Evolutionary conservation across 352 stramenopile genomes (phyloP), one percentile per base, ranked within the genome.

Genomic region (Phytophthora macrochlamydospora): DNA sequence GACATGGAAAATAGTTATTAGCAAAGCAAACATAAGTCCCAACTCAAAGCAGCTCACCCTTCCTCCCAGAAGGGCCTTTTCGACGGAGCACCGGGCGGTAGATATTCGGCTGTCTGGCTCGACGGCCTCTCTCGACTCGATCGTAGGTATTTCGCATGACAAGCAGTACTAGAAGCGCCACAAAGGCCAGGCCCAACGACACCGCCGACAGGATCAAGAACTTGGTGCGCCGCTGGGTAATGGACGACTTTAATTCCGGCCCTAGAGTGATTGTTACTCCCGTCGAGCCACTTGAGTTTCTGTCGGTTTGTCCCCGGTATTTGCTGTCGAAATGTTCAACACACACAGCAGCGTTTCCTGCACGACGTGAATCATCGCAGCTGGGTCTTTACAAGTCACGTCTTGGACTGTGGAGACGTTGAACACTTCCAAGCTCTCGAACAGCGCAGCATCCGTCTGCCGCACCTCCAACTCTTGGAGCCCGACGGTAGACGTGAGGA

Each of bases 311-410:
- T 24, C 54, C 40, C 2, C 65, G 67, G 18, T 83, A 83, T 42
- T 85, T 85, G 48, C 7, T 31, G 7, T 67, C 56, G 31, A 85
- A 85, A 1, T 56, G 49, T 12, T 71, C 29, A 85, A 51, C 28
- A 83, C 74, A 44, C 74, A 85, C 1, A 85, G 56, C 68, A 85
- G 56, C n/a, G 76, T 83, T 37, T 81, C 52, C 24, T 75, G 45
- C 29, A 85, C 71, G 32, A 76, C 79, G 11, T 55, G 59, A 24
- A 52, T 66, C 18, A 69, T 52, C 1, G 76, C 76, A 4, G 51
- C 13, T 24, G 59, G 65, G 52, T 83, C 74, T 30, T 73, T 79
- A 54, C 76, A 85, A 18, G 59, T 43, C 1, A 76, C 45, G 24
- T 42, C 77, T 49, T 68, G 76, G n/a, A 61, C 76, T 14, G 54